These are phyloP conservation scores for Globisporangium viniferum DNA, from an alignment of 352 stramenopile genomes.

Conservation along the genomic window DNA sequence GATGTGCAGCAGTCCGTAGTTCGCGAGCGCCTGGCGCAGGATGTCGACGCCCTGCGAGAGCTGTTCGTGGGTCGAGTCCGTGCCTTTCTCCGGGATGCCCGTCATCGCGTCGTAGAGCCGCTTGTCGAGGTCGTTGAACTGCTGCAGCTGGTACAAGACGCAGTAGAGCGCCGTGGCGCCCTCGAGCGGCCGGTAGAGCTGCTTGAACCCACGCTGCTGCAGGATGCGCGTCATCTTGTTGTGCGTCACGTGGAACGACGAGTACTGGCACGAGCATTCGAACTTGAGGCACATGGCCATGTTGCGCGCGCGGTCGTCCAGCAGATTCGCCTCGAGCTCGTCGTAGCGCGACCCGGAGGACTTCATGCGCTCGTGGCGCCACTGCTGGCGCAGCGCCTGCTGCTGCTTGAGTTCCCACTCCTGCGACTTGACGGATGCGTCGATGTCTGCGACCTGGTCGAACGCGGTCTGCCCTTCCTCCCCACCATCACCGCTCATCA, in stretches of 20 bases:
- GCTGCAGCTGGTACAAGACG: constrained; percentile 56
- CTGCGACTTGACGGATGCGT: constrained; percentile 17
- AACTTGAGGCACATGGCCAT: constrained; percentile 66
- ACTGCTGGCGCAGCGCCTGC: constrained; percentile 13
- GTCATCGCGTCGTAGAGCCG: constrained; percentile 57
- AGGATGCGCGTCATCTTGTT: constrained; percentile 68
- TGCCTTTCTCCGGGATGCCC: constrained; percentile 23
- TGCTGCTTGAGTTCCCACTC: constrained; percentile 28
- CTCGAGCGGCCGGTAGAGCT: constrained; percentile 42
- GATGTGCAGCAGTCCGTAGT: constrained; percentile 71
- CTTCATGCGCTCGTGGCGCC: constrained; percentile 9
- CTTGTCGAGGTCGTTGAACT: constrained; percentile 74
- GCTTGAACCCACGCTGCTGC: constrained; percentile 39
- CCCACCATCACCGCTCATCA: not conserved
- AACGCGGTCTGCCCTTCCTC: constrained; percentile 7
- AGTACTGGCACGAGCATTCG: constrained; percentile 72
- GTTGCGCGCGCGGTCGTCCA: constrained; percentile 67
- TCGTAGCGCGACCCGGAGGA: constrained; percentile 27
- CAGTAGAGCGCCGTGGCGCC: constrained; percentile 57
- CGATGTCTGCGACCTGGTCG: constrained; percentile 13
- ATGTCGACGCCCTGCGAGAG: constrained; percentile 41
- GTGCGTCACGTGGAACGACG: constrained; percentile 49
- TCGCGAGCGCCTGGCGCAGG: constrained; percentile 57
- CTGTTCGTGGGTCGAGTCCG: constrained; percentile 21
- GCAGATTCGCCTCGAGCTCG: constrained; percentile 61